Percentiles rank a stretch among this genome's conserved stretches.
Conservation (phyloP, 108 stramenopile genomes). For the Cyclotella distinguenda region DNA sequence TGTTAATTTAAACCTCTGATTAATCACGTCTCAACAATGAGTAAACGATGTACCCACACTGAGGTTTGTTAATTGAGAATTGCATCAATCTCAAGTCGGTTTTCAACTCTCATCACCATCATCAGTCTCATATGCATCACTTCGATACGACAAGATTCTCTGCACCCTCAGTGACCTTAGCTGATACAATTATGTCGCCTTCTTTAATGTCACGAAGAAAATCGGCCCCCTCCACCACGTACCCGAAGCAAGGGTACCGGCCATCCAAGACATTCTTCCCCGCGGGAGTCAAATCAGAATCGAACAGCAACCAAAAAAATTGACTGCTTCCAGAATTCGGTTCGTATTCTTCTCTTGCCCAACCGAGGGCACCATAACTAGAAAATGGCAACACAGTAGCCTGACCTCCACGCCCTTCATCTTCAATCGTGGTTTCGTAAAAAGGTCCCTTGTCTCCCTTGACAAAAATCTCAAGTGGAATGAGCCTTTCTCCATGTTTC, state of each 20-base stretch:
- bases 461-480: conserved; percentile 92
- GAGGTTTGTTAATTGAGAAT: too few species aligned
- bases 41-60: too few species aligned
- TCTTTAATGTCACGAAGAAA: conserved; percentile 91
- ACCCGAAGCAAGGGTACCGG: conserved; percentile 92
- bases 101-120: too few species aligned
- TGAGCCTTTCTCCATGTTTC: conserved; percentile 81
- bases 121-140: conserved; percentile 7
- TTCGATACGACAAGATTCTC: conserved; percentile 59
- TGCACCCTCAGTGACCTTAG: conserved; percentile 84
- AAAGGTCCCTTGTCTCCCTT: conserved; percentile 87
- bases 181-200: conserved; percentile 90
- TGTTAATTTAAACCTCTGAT: too few species aligned
- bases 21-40: too few species aligned
- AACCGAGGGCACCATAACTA: conserved; percentile 94
- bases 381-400: conserved; percentile 91
- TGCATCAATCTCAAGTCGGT: too few species aligned
- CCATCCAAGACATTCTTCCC: conserved; percentile 98
- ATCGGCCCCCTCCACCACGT: conserved; percentile 90
- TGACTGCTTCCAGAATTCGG: conserved; percentile 90
- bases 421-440: conserved; percentile 93
- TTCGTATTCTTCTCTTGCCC: conserved; percentile 96
- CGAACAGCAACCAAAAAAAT: conserved; percentile 97
- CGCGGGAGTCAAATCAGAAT: conserved; percentile 96
- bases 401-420: conserved; percentile 93